These are phyloP conservation scores for Colletotrichum cordylinicola DNA, from an alignment of 2,329 filamentous ascomycete species.

Conservation along the genomic window DNA sequence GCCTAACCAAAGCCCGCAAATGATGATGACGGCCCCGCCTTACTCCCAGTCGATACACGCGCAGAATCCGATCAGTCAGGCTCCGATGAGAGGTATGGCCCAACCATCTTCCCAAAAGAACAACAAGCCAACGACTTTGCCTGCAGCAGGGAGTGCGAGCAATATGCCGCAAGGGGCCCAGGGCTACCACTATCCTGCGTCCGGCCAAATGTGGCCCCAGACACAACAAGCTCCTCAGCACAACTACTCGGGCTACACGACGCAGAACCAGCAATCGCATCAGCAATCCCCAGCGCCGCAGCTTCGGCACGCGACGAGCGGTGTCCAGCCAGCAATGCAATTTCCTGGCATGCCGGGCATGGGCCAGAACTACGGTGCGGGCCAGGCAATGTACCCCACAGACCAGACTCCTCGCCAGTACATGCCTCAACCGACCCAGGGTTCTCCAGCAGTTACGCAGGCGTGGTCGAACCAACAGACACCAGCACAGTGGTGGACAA, in stretches of 20 bases:
- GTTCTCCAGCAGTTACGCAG: conserved; percentile 55
- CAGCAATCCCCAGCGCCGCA: conserved; percentile 65
- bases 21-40: conserved; percentile 68
- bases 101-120: conserved; percentile 68
- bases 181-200: conserved; percentile 67
- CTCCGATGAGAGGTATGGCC: conserved; percentile 73
- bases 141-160: conserved; percentile 48
- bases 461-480: conserved; percentile 67
- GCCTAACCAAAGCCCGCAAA: conserved; percentile 68
- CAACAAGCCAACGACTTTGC: conserved; percentile 67
- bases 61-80: conserved; percentile 74
- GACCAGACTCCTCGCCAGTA: conserved; percentile 71
- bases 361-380: conserved; percentile 62
- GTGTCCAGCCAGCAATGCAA: conserved; percentile 64
- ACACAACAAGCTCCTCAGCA: conserved; percentile 66
- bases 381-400: conserved; percentile 64
- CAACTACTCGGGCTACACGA: conserved; percentile 58
- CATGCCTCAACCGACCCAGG: conserved; percentile 67
- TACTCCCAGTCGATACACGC: conserved; percentile 77
- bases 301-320: conserved; percentile 61
- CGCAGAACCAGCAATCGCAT: conserved; percentile 57
- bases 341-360: conserved; percentile 69
- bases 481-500: conserved; percentile 61
- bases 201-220: conserved; percentile 71
- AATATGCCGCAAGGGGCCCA: conserved; percentile 57